A percentile compares a stretch with the other conserved stretches of the same genome.
These are phyloP conservation scores for Sclerotinia subarctica DNA, from an alignment of 2,329 filamentous ascomycete species.

Conservation along the genomic window DNA sequence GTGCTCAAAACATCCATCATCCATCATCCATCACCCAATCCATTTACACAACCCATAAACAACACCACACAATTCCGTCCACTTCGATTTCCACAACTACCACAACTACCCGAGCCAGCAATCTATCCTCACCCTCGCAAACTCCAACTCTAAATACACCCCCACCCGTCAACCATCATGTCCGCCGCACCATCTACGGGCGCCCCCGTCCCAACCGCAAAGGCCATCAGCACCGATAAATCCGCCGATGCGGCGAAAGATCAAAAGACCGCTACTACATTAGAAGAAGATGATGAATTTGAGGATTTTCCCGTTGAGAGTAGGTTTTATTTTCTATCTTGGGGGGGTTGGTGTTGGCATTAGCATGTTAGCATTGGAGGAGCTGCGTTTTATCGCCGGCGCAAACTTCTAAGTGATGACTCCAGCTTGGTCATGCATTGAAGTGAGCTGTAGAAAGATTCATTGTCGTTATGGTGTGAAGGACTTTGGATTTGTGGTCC, in stretches of 20 bases:
- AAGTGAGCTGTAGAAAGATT: not conserved
- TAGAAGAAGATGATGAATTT: slow-evolving; percentile 98
- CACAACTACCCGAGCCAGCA: not conserved
- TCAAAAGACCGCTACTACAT: slow-evolving; percentile 51
- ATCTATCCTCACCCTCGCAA: not conserved
- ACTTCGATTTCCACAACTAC: not conserved
- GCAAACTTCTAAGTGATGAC: not conserved
- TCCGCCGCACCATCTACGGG: slow-evolving; percentile 37
- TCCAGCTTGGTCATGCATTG: not conserved
- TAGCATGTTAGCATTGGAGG: not conserved
- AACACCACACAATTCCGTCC: not conserved
- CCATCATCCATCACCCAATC: not conserved
- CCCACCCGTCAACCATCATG: slow-evolving; percentile 26
- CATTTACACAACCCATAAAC: not conserved
- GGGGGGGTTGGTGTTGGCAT: too few relatives aligned
- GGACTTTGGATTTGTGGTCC: not conserved
- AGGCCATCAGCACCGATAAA: slow-evolving; percentile 31
- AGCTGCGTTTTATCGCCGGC: slow-evolving; percentile 3
- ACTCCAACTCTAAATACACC: not conserved
- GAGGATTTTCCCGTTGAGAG: slow-evolving; percentile 98
- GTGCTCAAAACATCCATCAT: not conserved
- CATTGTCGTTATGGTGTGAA: not conserved
- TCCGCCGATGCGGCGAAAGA: slow-evolving; percentile 40
- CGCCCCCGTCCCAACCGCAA: slow-evolving; percentile 28
- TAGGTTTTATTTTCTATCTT: slow-evolving; percentile 42